A percentile compares a stretch with the other conserved stretches of the same genome.
Conservation (phyloP, 2,329 filamentous ascomycete genomes). For the Verticillium albo-atrum region DNA sequence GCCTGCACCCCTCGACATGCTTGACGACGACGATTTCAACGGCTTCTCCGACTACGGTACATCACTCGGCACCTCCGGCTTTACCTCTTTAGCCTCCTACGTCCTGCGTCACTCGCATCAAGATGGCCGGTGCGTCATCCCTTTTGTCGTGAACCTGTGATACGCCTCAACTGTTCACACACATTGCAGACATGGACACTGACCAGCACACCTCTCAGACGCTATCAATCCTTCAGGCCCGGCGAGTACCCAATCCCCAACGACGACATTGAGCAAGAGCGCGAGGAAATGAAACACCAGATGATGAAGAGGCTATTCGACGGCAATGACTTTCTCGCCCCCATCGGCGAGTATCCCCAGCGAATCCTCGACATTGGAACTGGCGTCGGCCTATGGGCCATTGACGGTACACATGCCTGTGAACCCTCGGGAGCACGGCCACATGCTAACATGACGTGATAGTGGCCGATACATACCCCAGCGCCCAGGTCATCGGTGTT, state of each 20-base stretch:
- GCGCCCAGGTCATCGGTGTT: slow-evolving; percentile 39
- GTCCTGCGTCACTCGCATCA: slow-evolving; percentile 11
- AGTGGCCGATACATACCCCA: slow-evolving; percentile 42
- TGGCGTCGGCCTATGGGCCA: slow-evolving; percentile 51
- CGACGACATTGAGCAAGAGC: slow-evolving; percentile 44
- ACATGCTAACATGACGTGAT: slow-evolving; percentile 1
- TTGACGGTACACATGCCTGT: slow-evolving; percentile 34
- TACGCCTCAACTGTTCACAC: not conserved
- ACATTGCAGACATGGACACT: not conserved
- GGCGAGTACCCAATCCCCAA: slow-evolving; percentile 48
- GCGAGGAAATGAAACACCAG: slow-evolving; percentile 44
- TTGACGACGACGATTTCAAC: slow-evolving; percentile 13
- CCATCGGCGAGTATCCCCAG: slow-evolving; percentile 38
- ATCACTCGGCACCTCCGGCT: slow-evolving; percentile 31
- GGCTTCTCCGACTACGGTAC: slow-evolving; percentile 34
- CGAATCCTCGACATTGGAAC: slow-evolving; percentile 48
- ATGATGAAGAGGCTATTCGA: slow-evolving; percentile 42
- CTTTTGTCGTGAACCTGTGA: no score
- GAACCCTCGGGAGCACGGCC: not conserved
- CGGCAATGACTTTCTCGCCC: slow-evolving; percentile 36
- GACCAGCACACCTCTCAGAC: slow-evolving; percentile 23
- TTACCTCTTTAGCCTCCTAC: slow-evolving; percentile 29
- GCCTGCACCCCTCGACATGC: not conserved
- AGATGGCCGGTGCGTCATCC: slow-evolving; percentile 10
- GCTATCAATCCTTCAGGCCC: slow-evolving; percentile 43